Percentiles rank a stretch among this genome's conserved stretches.
Evolutionary conservation across 176 grass and related monocot species (phyloP).

Genomic region (Pontederia crassipes): DNA sequence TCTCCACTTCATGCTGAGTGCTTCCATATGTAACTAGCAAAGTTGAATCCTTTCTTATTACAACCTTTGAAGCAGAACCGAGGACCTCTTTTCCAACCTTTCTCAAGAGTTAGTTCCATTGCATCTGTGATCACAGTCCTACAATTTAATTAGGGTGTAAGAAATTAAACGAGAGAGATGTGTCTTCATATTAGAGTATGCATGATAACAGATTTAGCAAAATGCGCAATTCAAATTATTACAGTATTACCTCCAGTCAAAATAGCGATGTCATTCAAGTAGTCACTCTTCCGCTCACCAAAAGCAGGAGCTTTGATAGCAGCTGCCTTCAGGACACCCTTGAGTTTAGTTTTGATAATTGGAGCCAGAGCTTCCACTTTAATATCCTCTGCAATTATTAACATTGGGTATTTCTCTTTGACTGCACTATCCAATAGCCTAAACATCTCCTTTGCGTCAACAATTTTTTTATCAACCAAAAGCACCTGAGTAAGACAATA

Average conservation of each 20-base stretch:
- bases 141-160: conserved; percentile 20
- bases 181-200: background rate
- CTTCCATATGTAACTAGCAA: conserved; percentile 75
- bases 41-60: conserved; percentile 76
- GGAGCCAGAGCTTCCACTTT: conserved; percentile 52
- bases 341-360: conserved; percentile 83
- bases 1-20: conserved; percentile 41
- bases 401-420: conserved; percentile 68
- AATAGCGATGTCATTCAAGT: conserved; percentile 75
- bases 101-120: conserved; percentile 69
- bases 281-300: conserved; percentile 75
- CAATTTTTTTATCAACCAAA: conserved; percentile 83
- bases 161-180: background rate
- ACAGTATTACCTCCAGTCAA: conserved; percentile 68
- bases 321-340: conserved; percentile 68
- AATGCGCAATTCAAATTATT: background rate
- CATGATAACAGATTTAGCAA: background rate
- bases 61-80: conserved; percentile 65
- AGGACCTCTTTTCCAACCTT: conserved; percentile 68
- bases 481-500: conserved; percentile 51
- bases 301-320: conserved; percentile 86
- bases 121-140: conserved; percentile 78
- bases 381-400: conserved; percentile 80
- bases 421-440: conserved; percentile 67
- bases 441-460: conserved; percentile 64